Percentiles rank a stretch among this genome's conserved stretches.
phyloP scores from a whole-genome alignment of 1,139 yeast species.

The Kodamaea derodonti region DNA sequence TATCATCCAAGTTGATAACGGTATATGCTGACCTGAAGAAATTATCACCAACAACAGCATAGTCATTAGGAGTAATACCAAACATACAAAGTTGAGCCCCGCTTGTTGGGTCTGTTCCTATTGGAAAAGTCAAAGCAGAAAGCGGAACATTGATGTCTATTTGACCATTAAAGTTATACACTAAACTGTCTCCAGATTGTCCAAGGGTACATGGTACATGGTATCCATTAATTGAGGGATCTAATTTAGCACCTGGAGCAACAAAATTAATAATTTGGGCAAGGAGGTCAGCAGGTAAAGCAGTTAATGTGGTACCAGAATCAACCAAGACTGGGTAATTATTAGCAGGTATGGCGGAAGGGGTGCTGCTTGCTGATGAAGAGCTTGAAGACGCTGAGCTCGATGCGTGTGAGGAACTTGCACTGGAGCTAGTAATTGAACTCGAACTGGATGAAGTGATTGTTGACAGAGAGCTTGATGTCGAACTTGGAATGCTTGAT shows the following conservation, averaged over 20 bases:
- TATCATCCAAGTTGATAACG: conserved; percentile 37
- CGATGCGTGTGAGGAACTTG: neutral
- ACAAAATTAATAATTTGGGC: conserved; percentile 13
- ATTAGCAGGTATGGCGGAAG: conserved; percentile 1
- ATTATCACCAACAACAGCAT: conserved; percentile 29
- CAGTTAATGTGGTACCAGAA: conserved; percentile 38
- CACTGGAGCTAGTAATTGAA: neutral
- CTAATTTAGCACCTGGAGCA: conserved; percentile 17
- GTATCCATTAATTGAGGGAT: conserved; percentile 17
- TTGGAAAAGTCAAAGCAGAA: conserved; percentile 18
- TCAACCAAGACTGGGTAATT: conserved; percentile 29
- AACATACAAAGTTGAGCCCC: conserved; percentile 14
- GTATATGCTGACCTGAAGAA: conserved; percentile 37
- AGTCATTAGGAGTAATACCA: conserved; percentile 14
- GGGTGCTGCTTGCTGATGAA: neutral
- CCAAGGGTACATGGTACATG: conserved; percentile 29
- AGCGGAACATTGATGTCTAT: conserved; percentile 23
- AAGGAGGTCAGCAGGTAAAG: conserved; percentile 20
- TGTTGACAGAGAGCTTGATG: neutral
- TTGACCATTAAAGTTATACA: conserved; percentile 24
- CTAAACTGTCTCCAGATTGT: conserved; percentile 19
- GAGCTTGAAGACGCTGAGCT: neutral
- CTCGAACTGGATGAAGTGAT: neutral
- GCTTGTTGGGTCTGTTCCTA: conserved; percentile 11
- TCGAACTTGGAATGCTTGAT: neutral